phyloP scores from a whole-genome alignment of 176 grass and related monocot genomes.

The Lolium rigidum region DNA sequence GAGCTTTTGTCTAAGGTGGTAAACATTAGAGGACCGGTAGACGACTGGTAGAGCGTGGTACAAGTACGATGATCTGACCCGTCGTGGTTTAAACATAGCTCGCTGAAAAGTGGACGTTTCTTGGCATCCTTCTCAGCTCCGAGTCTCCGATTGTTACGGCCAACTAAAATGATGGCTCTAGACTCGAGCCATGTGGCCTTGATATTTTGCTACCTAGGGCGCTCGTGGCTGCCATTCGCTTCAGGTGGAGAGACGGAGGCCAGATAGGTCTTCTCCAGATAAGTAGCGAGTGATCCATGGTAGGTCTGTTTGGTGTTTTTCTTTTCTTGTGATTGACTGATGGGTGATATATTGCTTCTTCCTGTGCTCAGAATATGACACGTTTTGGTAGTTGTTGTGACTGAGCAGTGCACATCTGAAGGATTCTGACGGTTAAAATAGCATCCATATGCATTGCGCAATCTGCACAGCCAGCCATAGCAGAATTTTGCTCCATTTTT shows the following conservation, averaged over 20 bases:
- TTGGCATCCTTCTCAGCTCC: not conserved
- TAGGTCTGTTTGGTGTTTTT: slow-evolving; percentile 33
- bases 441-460: slow-evolving; percentile 5
- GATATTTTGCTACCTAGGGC: slow-evolving; percentile 24
- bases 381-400: slow-evolving; percentile 28
- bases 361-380: slow-evolving; percentile 37
- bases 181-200: not conserved
- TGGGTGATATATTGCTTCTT: slow-evolving; percentile 14
- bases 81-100: slow-evolving; percentile 5
- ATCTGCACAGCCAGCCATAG: slow-evolving; percentile 9
- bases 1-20: slow-evolving; percentile 12
- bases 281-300: slow-evolving; percentile 28
- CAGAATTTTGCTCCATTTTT: not conserved
- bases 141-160: slow-evolving; percentile 24
- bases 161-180: slow-evolving; percentile 21
- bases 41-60: not conserved
- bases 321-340: not conserved
- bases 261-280: slow-evolving; percentile 28
- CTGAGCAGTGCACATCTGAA: not conserved
- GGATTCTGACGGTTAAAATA: slow-evolving; percentile 31
- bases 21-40: no score
- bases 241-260: slow-evolving; percentile 31
- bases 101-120: slow-evolving; percentile 1
- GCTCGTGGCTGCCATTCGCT: slow-evolving; percentile 23
- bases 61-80: slow-evolving; percentile 26